These are phyloP conservation scores for Helianthus tuberosus DNA, from an alignment of 129 eudicot species.

Conservation along the genomic window DNA sequence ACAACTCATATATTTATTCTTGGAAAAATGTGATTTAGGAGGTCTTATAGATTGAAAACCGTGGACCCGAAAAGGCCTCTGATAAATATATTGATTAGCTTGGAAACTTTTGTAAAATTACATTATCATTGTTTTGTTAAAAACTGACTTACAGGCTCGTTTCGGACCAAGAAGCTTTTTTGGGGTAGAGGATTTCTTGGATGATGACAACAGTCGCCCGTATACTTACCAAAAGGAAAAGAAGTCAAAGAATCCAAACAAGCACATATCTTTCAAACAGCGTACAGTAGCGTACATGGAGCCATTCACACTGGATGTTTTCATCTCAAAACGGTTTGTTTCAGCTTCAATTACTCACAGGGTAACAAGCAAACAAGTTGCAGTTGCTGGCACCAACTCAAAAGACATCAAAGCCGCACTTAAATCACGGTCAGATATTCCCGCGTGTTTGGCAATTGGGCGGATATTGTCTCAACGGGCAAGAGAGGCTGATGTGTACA, in stretches of 20 bases:
- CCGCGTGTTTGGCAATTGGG: conserved; percentile 8
- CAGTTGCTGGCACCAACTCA: conserved; percentile 17
- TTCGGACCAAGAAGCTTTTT: conserved; percentile 14
- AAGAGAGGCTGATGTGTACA: conserved; percentile 12
- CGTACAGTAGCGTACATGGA: conserved; percentile 15
- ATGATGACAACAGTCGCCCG: conserved; percentile 5
- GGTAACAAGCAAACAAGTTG: conserved; percentile 14
- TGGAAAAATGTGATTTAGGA: not conserved
- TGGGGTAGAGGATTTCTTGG: conserved; percentile 10
- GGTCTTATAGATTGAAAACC: not conserved
- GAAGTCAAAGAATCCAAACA: conserved; percentile 7
- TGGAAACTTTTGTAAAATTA: not conserved
- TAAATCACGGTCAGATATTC: conserved; percentile 12
- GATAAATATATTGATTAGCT: not conserved
- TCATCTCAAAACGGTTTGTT: conserved; percentile 15
- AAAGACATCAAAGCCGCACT: conserved; percentile 15
- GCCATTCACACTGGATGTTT: conserved; percentile 14
- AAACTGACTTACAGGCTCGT: not conserved
- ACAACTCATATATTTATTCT: too few species aligned
- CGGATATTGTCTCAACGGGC: conserved; percentile 5
- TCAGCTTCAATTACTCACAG: conserved; percentile 16
- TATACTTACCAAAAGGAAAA: conserved; percentile 8
- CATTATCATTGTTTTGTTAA: not conserved
- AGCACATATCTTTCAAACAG: conserved; percentile 6
- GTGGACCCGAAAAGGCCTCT: not conserved